Percentiles rank a stretch among this genome's conserved stretches.
Conservation (phyloP, 2,329 filamentous ascomycete species). For the Metarhizium brunneum region DNA sequence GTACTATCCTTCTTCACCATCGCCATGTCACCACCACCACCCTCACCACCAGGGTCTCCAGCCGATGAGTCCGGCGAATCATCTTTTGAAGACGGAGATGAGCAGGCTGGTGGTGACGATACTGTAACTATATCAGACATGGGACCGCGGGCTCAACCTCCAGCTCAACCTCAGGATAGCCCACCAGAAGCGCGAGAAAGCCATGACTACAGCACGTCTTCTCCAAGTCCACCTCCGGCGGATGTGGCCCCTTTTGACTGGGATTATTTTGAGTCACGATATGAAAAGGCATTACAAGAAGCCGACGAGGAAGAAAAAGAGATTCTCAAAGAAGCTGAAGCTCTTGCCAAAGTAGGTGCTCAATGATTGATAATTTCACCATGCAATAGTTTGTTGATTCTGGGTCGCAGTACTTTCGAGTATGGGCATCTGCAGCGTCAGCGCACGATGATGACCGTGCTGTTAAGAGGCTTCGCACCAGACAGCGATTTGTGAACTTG, state of each 20-base stretch:
- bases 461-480: slow-evolving; percentile 71
- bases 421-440: slow-evolving; percentile 68
- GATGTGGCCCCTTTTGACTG: slow-evolving; percentile 58
- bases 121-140: slow-evolving; percentile 13
- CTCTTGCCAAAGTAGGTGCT: slow-evolving; percentile 50
- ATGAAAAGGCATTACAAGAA: slow-evolving; percentile 54
- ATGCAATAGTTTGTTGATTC: background rate
- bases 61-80: slow-evolving; percentile 2
- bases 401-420: slow-evolving; percentile 57
- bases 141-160: slow-evolving; percentile 11
- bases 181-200: slow-evolving; percentile 29
- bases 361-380: background rate
- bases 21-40: slow-evolving; percentile 11
- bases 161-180: slow-evolving; percentile 7
- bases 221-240: slow-evolving; percentile 39
- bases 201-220: slow-evolving; percentile 21
- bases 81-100: slow-evolving; percentile 5
- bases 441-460: slow-evolving; percentile 68
- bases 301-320: slow-evolving; percentile 55
- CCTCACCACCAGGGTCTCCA: slow-evolving; percentile 3
- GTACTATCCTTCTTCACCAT: background rate
- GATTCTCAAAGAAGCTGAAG: slow-evolving; percentile 57
- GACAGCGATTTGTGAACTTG: slow-evolving; percentile 65
- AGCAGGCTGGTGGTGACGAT: slow-evolving; percentile 8
- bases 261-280: slow-evolving; percentile 64